A percentile compares a stretch with the other conserved stretches of the same genome.
phyloP scores from a whole-genome alignment of 306 rosid species.

The Vigna mungo region DNA sequence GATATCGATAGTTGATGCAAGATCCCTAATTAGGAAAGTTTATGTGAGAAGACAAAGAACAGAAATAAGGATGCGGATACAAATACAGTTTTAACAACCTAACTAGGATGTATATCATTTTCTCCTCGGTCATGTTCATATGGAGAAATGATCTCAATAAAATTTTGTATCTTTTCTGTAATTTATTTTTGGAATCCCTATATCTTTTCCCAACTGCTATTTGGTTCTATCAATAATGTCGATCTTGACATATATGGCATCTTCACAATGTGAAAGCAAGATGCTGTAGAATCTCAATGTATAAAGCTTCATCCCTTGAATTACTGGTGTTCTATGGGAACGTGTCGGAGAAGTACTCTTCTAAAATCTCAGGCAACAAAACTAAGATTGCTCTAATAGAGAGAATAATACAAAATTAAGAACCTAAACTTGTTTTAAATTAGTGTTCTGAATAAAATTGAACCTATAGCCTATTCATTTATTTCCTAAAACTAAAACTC shows the following conservation, averaged over 20 bases:
- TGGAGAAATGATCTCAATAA: no score
- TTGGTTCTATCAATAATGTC: background rate
- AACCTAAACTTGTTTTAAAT: background rate
- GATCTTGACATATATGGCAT: constrained; percentile 17
- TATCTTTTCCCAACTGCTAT: no score
- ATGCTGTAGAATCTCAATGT: constrained; percentile 4
- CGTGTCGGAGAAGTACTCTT: background rate
- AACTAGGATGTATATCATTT: no score
- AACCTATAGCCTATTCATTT: background rate
- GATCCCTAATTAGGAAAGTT: no score
- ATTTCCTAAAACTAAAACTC: no score
- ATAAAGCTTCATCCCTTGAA: constrained; percentile 10
- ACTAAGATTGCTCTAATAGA: constrained; percentile 13
- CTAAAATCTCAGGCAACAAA: constrained; percentile 7
- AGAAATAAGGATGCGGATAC: no score
- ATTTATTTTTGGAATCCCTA: no score
- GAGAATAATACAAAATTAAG: background rate
- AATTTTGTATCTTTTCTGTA: no score
- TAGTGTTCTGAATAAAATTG: constrained; percentile 13
- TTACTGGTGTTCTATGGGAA: background rate
- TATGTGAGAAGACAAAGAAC: no score
- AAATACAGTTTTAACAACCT: no score
- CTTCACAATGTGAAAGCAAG: background rate
- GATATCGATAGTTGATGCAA: background rate
- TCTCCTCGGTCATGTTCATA: no score